Conservation (phyloP, 225 moss, liverwort and hornwort species). For the Asterella californica region DNA sequence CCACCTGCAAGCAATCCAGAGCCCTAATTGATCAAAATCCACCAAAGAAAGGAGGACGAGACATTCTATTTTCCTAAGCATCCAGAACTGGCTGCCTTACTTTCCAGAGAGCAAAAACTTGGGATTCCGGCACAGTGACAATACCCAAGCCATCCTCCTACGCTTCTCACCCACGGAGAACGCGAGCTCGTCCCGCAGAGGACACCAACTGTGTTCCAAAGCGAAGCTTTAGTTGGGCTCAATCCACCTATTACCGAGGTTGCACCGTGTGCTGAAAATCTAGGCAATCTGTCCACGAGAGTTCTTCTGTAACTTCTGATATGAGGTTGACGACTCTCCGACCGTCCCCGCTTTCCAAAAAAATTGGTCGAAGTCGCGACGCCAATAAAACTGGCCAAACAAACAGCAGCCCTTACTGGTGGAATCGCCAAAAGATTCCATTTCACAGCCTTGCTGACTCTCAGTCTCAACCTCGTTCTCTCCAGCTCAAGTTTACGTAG, state of each 20-base stretch:
- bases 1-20: conserved; percentile 59
- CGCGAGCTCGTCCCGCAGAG: conserved; percentile 52
- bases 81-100: not conserved
- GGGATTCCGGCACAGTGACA: not conserved
- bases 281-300: not conserved
- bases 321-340: too few relatives aligned
- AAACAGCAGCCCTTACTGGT: not conserved
- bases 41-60: not conserved
- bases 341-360: not conserved
- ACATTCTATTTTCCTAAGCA: not conserved
- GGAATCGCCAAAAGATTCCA: not conserved
- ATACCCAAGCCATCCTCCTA: conserved; percentile 67
- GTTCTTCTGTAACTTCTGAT: not conserved
- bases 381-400: conserved; percentile 3
- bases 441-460: not conserved
- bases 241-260: not conserved
- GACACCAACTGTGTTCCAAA: conserved; percentile 32
- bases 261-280: not conserved
- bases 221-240: not conserved
- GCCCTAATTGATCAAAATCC: not conserved
- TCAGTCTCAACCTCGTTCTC: not conserved
- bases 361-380: not conserved
- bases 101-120: not conserved
- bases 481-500: not conserved
- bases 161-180: conserved; percentile 52